phyloP scores from a whole-genome alignment of 2,329 filamentous ascomycete genomes.

The Talaromyces sp. region DNA sequence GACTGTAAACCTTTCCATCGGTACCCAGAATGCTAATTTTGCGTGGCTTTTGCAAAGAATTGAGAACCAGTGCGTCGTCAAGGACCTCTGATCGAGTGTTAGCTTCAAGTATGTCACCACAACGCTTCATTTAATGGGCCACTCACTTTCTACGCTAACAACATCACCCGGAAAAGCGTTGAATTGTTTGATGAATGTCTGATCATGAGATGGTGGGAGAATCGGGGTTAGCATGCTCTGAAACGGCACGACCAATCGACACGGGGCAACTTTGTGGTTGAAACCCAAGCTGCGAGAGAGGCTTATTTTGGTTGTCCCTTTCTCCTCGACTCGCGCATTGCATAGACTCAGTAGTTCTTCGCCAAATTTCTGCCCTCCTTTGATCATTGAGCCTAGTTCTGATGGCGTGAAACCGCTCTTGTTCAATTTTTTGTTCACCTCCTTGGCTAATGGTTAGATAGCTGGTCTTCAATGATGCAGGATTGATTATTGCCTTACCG shows the following conservation, averaged over 20 bases:
- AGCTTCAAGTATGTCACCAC: constrained; percentile 18
- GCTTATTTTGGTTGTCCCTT: constrained; percentile 66
- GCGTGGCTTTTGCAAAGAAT: constrained; percentile 86
- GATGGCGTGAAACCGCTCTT: constrained; percentile 32
- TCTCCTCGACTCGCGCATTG: constrained; percentile 69
- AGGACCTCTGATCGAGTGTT: constrained; percentile 53
- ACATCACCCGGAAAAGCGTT: constrained; percentile 83
- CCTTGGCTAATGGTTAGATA: constrained; percentile 24
- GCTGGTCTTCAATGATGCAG: neutral
- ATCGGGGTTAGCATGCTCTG: constrained; percentile 80
- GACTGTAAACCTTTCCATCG: constrained; percentile 81
- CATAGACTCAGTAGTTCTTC: constrained; percentile 78
- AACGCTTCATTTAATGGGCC: constrained; percentile 9
- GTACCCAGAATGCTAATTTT: constrained; percentile 85
- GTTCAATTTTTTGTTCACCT: constrained; percentile 50
- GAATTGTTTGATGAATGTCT: constrained; percentile 65
- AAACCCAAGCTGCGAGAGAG: constrained; percentile 76
- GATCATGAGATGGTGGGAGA: constrained; percentile 69
- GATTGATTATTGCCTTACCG: constrained; percentile 24
- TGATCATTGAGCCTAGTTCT: constrained; percentile 70
- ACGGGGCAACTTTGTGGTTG: constrained; percentile 77
- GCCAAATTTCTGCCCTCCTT: constrained; percentile 75
- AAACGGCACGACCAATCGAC: constrained; percentile 81
- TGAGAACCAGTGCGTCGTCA: constrained; percentile 85
- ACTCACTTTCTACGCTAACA: constrained; percentile 65